phyloP scores from a whole-genome alignment of 176 grass and related monocot species.

The Typha latifolia region DNA sequence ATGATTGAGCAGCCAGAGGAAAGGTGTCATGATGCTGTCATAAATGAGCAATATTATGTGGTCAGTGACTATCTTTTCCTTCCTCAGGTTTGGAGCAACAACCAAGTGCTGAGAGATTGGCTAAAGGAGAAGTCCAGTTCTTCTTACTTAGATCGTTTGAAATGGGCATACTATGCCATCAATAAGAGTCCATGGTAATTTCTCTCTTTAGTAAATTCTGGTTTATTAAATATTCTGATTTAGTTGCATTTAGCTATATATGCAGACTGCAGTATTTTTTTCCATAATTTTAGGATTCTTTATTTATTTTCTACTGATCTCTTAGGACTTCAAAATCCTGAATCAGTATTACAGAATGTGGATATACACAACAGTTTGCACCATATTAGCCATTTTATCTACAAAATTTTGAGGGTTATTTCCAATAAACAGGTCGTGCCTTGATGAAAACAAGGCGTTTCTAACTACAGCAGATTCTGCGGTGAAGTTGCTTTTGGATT shows the following conservation, averaged over 20 bases:
- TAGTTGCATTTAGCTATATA: no score
- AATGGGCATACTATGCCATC: constrained; percentile 88
- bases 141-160: constrained; percentile 62
- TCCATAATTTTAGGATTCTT: no score
- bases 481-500: constrained; percentile 55
- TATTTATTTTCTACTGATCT: no score
- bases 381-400: no score
- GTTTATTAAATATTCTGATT: neutral
- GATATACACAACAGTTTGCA: no score
- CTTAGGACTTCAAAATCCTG: no score
- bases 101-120: constrained; percentile 69
- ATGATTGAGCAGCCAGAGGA: no score
- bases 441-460: constrained; percentile 86
- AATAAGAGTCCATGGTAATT: constrained; percentile 96
- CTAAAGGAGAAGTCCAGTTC: constrained; percentile 50
- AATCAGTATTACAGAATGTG: no score
- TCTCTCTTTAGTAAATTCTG: constrained; percentile 17
- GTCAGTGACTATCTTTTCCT: constrained; percentile 9
- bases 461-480: constrained; percentile 83
- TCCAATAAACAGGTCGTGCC: constrained; percentile 61
- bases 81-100: constrained; percentile 62
- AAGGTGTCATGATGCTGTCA: no score
- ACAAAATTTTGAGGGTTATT: neutral
- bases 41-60: no score
- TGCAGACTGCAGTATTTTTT: no score